Evolutionary conservation across 2,329 filamentous ascomycete species (phyloP).

Genomic region (Stagonosporopsis chrysanthemi): DNA sequence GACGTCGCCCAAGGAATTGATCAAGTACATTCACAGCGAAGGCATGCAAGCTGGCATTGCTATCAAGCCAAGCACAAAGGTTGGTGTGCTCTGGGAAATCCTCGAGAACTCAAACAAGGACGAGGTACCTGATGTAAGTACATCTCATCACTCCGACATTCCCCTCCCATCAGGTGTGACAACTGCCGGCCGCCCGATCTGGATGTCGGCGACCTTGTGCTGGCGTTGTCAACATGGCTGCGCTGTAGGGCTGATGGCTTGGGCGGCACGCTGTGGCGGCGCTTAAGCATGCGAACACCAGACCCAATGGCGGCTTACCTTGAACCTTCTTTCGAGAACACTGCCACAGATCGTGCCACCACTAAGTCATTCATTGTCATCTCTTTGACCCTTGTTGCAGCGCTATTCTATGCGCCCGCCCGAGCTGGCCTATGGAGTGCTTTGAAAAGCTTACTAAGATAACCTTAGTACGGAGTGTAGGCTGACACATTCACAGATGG

Average conservation of each 20-base stretch:
- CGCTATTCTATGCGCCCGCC: conserved; percentile 24
- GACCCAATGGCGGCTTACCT: conserved; percentile 26
- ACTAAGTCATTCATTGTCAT: conserved; percentile 18
- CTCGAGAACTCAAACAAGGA: conserved; percentile 74
- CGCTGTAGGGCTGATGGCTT: conserved; percentile 30
- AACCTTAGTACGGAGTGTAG: background rate
- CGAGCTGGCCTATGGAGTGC: conserved; percentile 1
- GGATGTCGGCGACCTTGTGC: background rate
- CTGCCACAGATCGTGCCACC: background rate
- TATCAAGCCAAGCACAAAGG: conserved; percentile 89
- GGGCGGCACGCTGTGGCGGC: conserved; percentile 41
- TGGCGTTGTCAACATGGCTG: background rate
- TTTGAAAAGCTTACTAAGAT: background rate
- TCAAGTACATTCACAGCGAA: conserved; percentile 86
- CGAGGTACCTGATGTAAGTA: conserved; percentile 86
- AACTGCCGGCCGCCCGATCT: no score
- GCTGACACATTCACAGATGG: conserved; percentile 72
- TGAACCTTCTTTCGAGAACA: conserved; percentile 28
- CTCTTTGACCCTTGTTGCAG: conserved; percentile 1
- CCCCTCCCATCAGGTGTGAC: background rate
- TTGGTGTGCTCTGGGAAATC: conserved; percentile 92
- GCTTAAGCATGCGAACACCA: conserved; percentile 40
- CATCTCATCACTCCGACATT: background rate
- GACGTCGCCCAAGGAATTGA: conserved; percentile 84
- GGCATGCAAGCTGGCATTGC: conserved; percentile 93